Conservation (phyloP, 2,329 filamentous ascomycete species). For the Pseudocercospora pini-densiflorae region DNA sequence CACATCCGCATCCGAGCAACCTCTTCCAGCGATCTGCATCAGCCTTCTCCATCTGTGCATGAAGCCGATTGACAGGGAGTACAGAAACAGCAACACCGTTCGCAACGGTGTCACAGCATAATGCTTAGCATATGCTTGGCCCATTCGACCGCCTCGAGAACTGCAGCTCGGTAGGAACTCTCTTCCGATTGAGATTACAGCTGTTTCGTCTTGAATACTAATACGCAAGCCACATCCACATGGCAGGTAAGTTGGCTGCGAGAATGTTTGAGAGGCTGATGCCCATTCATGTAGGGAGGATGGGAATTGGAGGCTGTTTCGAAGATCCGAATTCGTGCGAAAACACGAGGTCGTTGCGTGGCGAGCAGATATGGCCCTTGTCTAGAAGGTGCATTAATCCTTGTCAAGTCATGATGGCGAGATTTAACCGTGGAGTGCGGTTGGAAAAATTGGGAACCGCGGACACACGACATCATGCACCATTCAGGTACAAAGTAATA, state of each 20-base stretch:
- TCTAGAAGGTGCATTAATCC: slow-evolving; percentile 6
- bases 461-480: neutral
- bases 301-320: neutral
- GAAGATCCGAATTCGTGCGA: slow-evolving; percentile 1
- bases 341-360: neutral
- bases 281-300: neutral
- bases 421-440: slow-evolving; percentile 8
- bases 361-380: neutral
- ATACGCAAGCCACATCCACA: neutral
- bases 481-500: neutral
- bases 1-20: neutral
- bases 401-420: slow-evolving; percentile 6
- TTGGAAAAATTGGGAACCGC: neutral
- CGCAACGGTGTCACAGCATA: neutral
- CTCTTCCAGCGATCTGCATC: slow-evolving; percentile 1
- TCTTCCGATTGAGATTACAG: neutral
- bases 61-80: neutral
- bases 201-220: slow-evolving; percentile 3
- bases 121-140: slow-evolving; percentile 1
- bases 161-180: neutral
- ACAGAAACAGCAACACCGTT: neutral
- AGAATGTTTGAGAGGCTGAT: too few species aligned
- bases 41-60: slow-evolving; percentile 4
- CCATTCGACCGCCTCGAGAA: neutral
- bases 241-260: too few species aligned